Evolutionary conservation across 768 basidiomycete genomes (phyloP).

Genomic region (Trametes cubensis): DNA sequence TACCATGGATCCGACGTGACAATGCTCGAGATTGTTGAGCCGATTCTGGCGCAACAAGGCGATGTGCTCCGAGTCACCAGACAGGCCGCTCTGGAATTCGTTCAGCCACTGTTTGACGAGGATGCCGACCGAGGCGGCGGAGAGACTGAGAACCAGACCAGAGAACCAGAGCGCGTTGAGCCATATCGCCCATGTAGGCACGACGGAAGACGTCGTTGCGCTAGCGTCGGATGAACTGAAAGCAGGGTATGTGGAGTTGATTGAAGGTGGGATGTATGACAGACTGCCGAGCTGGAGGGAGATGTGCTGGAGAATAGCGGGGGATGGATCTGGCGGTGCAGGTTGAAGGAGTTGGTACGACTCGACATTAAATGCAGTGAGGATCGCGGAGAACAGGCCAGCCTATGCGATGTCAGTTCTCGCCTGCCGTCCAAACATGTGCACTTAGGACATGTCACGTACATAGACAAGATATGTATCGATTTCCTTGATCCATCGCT

Average conservation of each 20-base stretch:
- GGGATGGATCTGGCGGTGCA: neutral
- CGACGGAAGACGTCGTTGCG: neutral
- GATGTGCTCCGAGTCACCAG: neutral
- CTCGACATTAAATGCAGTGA: constrained; percentile 31
- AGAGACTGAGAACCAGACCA: constrained; percentile 30
- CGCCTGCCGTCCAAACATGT: neutral
- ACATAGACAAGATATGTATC: constrained; percentile 11
- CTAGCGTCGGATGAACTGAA: neutral
- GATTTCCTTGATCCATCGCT: constrained; percentile 5
- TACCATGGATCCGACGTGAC: constrained; percentile 23
- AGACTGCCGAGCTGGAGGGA: constrained; percentile 12
- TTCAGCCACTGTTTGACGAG: constrained; percentile 36
- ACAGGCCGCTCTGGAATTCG: neutral
- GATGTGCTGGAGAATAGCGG: constrained; percentile 6
- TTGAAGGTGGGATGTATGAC: constrained; percentile 7
- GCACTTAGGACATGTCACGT: neutral
- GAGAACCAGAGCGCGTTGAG: constrained; percentile 33
- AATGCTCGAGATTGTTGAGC: constrained; percentile 21
- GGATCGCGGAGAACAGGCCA: constrained; percentile 31
- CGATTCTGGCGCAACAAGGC: constrained; percentile 25
- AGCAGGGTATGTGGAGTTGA: constrained; percentile 17
- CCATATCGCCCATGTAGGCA: constrained; percentile 3
- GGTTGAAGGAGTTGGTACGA: constrained; percentile 26
- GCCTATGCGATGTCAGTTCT: constrained; percentile 27
- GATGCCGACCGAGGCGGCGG: constrained; percentile 33